These are phyloP conservation scores for Didymella exigua DNA, from an alignment of 2,329 filamentous ascomycete genomes.

Conservation along the genomic window DNA sequence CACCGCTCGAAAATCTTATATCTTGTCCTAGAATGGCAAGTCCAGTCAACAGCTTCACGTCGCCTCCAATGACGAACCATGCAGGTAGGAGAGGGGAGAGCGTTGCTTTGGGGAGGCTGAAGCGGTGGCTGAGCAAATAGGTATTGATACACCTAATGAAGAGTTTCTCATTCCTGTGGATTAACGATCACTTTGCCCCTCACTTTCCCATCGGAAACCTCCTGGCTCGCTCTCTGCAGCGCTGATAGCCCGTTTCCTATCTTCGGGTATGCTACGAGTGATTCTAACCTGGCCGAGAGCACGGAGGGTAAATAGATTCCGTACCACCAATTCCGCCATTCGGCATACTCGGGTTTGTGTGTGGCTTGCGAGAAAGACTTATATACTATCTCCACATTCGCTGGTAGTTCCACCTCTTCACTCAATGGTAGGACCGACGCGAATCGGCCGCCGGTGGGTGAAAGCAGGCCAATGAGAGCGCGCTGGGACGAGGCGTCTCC, in stretches of 20 bases:
- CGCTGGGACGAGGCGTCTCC: background rate
- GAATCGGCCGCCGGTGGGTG: background rate
- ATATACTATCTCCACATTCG: background rate
- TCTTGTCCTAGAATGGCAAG: background rate
- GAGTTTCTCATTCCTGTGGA: background rate
- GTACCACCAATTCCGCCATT: background rate
- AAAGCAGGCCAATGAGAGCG: background rate
- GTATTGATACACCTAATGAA: background rate
- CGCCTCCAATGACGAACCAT: background rate
- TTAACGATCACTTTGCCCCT: background rate
- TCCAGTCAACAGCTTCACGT: background rate
- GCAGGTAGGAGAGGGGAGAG: background rate
- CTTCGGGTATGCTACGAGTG: background rate
- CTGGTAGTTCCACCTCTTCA: background rate
- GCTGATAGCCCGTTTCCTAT: background rate
- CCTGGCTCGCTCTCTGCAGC: background rate
- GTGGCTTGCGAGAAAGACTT: background rate
- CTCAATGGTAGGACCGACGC: background rate
- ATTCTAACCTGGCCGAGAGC: background rate
- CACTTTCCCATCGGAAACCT: background rate
- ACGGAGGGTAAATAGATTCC: background rate
- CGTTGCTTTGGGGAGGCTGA: background rate
- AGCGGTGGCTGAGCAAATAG: slow-evolving; percentile 1
- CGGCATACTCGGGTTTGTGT: background rate
- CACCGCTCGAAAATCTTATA: background rate